Base-by-base conservation (phyloP, 108 stramenopile species). In the Skeletonema costatum region DNA sequence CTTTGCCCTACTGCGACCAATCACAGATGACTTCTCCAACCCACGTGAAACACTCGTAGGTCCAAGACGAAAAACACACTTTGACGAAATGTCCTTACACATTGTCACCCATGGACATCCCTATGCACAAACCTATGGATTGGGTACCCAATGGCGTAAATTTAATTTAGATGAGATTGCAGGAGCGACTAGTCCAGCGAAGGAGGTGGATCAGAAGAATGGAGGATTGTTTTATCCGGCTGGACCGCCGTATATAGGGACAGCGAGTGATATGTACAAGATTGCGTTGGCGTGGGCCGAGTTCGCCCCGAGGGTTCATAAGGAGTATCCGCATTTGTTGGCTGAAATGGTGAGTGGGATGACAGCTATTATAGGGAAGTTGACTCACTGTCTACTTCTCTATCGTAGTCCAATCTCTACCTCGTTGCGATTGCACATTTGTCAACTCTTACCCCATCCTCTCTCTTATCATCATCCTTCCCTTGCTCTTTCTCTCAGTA, bases 221-320 rank as follows among this genome's bases (percentile, higher is more conserved):
- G 96, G 90, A 8, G 35, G 31, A 0, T 4, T 81, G 30, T 75
- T 71, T 53, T 95, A 89, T 76, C 84, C 93, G 9, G 93, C 87
- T 12, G 98, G 98, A 16, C 96, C 98, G 41, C 98, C 98, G 2
- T 99, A 98, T 70, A 62, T 99, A 19, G 93, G 80, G 12, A 92
- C 91, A 4, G 89, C 88, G 14, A 62, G 38, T n/a, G 97, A 96
- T 86, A 88, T 93, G 89, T 76, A 85, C 19, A 53, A 59, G 30
- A 89, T 97, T 69, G 85, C 90, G 2, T 51, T 81, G 8, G 56
- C 44, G 35, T 97, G 97, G 97, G 70, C 81, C 19, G 87, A 89
- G 25, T 91, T 93, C 64, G 90, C 87, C 6, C 91, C 93, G 11
- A 68, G 75, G 31, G 94, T 94, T 11, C 76, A 89, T 70, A 76